These are phyloP conservation scores for Clonostachys solani DNA, from an alignment of 2,329 filamentous ascomycete genomes.

Conservation along the genomic window DNA sequence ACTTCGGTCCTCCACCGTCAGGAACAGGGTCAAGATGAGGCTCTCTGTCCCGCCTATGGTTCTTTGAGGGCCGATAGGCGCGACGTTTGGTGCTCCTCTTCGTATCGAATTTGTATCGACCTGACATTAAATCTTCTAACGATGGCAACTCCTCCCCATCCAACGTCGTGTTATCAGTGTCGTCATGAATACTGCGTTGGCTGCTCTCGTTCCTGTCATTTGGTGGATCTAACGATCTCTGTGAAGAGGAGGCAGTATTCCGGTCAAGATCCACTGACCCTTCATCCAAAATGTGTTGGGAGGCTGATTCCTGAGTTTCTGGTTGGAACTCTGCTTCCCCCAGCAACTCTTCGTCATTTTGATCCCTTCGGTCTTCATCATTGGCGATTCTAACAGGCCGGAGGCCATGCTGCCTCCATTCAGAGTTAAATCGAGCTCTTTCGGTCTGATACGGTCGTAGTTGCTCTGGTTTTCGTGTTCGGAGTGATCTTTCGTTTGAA, in stretches of 20 bases:
- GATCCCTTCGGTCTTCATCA: constrained; percentile 14
- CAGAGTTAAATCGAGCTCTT: constrained; percentile 46
- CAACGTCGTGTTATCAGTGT: constrained; percentile 30
- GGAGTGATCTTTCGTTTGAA: constrained; percentile 43
- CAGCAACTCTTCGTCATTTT: constrained; percentile 39
- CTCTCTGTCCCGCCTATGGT: no score
- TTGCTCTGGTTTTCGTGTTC: constrained; percentile 57
- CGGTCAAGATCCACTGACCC: constrained; percentile 8
- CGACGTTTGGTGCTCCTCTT: no score
- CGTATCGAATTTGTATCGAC: no score
- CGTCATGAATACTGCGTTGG: constrained; percentile 22
- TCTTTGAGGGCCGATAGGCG: no score
- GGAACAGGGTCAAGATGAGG: no score
- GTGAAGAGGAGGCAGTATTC: constrained; percentile 15
- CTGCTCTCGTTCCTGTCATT: constrained; percentile 21
- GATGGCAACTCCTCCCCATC: constrained; percentile 30
- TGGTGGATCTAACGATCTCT: constrained; percentile 16
- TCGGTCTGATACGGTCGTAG: constrained; percentile 56
- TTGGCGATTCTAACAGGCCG: constrained; percentile 42
- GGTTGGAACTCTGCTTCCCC: constrained; percentile 47
- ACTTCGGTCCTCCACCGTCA: no score
- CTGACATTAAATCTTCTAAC: constrained; percentile 12
- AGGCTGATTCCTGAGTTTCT: constrained; percentile 38
- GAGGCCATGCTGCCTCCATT: constrained; percentile 50
- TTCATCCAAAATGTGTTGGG: constrained; percentile 23